Conservation (phyloP, 225 moss, liverwort and hornwort species). For the Polytrichum commune region DNA sequence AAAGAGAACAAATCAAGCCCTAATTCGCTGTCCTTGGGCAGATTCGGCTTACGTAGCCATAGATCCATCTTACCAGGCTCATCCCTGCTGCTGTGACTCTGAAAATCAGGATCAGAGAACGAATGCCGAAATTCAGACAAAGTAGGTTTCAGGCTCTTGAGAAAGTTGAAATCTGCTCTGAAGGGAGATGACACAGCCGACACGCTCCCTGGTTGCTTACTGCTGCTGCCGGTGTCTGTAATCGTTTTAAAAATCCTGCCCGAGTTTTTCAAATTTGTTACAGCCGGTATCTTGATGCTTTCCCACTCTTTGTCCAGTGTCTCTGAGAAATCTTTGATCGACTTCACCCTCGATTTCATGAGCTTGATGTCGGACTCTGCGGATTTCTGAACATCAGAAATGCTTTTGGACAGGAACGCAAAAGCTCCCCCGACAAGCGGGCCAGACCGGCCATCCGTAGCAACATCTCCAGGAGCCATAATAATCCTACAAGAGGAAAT, state of each 20-base stretch:
- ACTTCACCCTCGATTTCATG: conserved; percentile 81
- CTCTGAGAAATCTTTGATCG: conserved; percentile 81
- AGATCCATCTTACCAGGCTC: conserved; percentile 53
- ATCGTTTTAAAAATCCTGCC: conserved; percentile 80
- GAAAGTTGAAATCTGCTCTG: conserved; percentile 61
- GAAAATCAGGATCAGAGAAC: conserved; percentile 84
- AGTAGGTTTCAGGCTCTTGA: conserved; percentile 82
- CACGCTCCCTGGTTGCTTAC: conserved; percentile 44
- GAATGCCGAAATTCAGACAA: conserved; percentile 77
- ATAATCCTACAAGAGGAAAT: neutral
- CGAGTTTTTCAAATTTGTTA: conserved; percentile 70
- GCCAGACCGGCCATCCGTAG: conserved; percentile 45
- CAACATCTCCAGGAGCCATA: conserved; percentile 60
- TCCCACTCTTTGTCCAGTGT: conserved; percentile 97
- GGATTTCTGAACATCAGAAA: conserved; percentile 88
- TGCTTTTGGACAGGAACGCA: conserved; percentile 80
- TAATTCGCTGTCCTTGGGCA: conserved; percentile 43
- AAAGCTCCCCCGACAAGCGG: conserved; percentile 84
- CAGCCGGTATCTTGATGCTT: conserved; percentile 72
- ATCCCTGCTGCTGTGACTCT: conserved; percentile 49
- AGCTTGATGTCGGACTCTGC: conserved; percentile 91
- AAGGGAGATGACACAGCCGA: conserved; percentile 40
- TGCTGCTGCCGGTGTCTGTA: conserved; percentile 39
- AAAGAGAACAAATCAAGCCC: conserved; percentile 57
- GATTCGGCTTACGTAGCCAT: conserved; percentile 49